phyloP scores from a whole-genome alignment of 495 filamentous ascomycete genomes.

The Aspergillus olivimuriae region DNA sequence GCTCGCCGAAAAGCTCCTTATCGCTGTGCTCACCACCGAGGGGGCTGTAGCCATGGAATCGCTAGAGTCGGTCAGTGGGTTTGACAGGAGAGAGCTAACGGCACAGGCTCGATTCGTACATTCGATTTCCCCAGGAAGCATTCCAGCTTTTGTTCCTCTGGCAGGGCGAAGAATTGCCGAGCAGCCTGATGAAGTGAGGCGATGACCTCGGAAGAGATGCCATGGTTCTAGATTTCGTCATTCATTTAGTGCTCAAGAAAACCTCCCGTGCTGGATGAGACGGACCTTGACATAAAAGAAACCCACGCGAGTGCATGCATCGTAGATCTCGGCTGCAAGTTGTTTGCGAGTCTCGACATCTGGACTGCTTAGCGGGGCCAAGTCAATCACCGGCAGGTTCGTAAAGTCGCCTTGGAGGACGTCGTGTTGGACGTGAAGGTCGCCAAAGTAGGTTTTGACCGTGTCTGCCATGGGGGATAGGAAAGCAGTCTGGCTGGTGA shows the following conservation, averaged over 20 bases:
- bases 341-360: constrained; percentile 21
- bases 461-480: too few relatives aligned
- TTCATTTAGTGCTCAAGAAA: constrained; percentile 10
- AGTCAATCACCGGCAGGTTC: constrained; percentile 33
- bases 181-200: constrained; percentile 32
- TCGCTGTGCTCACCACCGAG: constrained; percentile 8
- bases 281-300: constrained; percentile 50
- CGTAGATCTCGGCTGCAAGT: constrained; percentile 34
- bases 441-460: not conserved
- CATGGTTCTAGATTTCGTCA: constrained; percentile 19
- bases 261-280: not conserved
- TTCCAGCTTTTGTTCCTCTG: constrained; percentile 42
- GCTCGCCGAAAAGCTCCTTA: constrained; percentile 5
- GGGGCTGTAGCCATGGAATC: constrained; percentile 31
- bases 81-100: not conserved
- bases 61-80: constrained; percentile 10
- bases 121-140: constrained; percentile 31
- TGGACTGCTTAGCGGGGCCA: constrained; percentile 23
- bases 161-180: constrained; percentile 40
- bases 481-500: too few relatives aligned
- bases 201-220: constrained; percentile 32
- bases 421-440: not conserved
- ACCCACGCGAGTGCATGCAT: constrained; percentile 46
- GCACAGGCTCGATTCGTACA: constrained; percentile 6
- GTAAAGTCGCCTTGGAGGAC: not conserved